A percentile compares a stretch with the other conserved stretches of the same genome.
phyloP scores from a whole-genome alignment of 805 yeast genomes.

The Cyberlindnera amylophila region DNA sequence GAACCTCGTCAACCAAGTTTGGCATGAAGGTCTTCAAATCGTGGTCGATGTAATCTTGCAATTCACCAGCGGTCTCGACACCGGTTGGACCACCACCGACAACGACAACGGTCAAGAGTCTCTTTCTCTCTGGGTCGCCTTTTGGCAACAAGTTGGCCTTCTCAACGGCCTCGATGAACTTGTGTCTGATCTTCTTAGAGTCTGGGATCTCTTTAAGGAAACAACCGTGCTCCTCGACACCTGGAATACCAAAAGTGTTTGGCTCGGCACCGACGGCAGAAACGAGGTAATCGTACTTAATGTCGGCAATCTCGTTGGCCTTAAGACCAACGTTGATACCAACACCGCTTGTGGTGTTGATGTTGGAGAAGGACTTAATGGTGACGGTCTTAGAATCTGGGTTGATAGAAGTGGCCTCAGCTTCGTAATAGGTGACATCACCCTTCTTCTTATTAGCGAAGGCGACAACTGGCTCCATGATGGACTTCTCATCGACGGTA shows the following conservation, averaged over 20 bases:
- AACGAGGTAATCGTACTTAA: constrained; percentile 76
- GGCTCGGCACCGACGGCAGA: constrained; percentile 94
- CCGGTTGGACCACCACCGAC: constrained; percentile 99
- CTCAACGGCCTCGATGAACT: constrained; percentile 82
- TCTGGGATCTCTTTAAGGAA: constrained; percentile 88
- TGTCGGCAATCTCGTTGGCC: constrained; percentile 39
- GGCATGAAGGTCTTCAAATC: constrained; percentile 88
- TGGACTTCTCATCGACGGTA: constrained; percentile 83
- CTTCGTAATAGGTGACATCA: constrained; percentile 81
- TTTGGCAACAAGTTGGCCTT: constrained; percentile 82
- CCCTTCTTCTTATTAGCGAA: constrained; percentile 77
- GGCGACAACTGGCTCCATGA: constrained; percentile 89
- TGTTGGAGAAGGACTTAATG: constrained; percentile 42
- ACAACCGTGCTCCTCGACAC: constrained; percentile 78
- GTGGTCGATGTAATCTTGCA: constrained; percentile 91
- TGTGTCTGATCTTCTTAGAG: constrained; percentile 75
- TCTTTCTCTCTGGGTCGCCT: constrained; percentile 75
- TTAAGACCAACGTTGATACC: constrained; percentile 31
- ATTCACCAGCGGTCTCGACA: constrained; percentile 94
- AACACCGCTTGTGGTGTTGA: constrained; percentile 35
- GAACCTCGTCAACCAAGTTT: constrained; percentile 76
- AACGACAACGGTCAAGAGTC: constrained; percentile 81
- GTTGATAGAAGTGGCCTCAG: constrained; percentile 84
- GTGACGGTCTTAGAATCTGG: constrained; percentile 66
- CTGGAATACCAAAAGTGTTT: constrained; percentile 90